Evolutionary conservation across 148 eudicot genomes (phyloP).

Genomic region (Beta vulgaris): DNA sequence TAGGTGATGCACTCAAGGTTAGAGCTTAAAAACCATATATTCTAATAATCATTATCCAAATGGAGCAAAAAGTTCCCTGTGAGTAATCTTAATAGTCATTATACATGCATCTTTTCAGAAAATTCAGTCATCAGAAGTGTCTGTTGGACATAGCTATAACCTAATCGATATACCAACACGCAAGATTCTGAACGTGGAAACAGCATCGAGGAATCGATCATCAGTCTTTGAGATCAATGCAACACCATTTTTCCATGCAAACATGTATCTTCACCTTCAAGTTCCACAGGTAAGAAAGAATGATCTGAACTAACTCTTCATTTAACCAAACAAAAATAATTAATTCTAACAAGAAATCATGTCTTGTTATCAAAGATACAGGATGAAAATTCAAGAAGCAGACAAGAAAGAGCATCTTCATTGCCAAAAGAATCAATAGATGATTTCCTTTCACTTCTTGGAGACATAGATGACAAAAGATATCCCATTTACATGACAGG

Average conservation of each 20-base stretch:
- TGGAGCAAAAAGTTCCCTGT: not conserved
- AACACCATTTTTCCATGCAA: slow-evolving; percentile 80
- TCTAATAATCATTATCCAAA: not conserved
- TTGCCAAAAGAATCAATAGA: slow-evolving; percentile 56
- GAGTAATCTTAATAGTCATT: not conserved
- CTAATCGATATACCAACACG: slow-evolving; percentile 55
- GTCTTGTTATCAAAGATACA: slow-evolving; percentile 50
- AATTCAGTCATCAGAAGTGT: slow-evolving; percentile 55
- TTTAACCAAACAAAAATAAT: slow-evolving; percentile 3
- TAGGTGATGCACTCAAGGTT: slow-evolving; percentile 62
- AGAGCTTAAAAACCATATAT: slow-evolving; percentile 32
- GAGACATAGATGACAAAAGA: slow-evolving; percentile 50
- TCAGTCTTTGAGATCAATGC: slow-evolving; percentile 49
- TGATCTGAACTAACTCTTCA: not conserved
- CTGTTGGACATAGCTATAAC: slow-evolving; percentile 94
- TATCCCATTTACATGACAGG: slow-evolving; percentile 94
- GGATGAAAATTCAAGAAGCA: slow-evolving; percentile 73
- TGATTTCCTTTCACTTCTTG: slow-evolving; percentile 66
- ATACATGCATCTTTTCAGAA: slow-evolving; percentile 48
- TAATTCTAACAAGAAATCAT: not conserved
- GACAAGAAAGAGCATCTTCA: slow-evolving; percentile 63
- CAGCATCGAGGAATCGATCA: slow-evolving; percentile 63
- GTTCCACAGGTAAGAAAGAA: slow-evolving; percentile 53
- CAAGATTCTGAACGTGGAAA: slow-evolving; percentile 73
- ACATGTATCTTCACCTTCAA: slow-evolving; percentile 85